Evolutionary conservation across 257 asterid genomes (phyloP), one percentile per base, ranked within the genome.

Genomic region (Apocynum venetum): DNA sequence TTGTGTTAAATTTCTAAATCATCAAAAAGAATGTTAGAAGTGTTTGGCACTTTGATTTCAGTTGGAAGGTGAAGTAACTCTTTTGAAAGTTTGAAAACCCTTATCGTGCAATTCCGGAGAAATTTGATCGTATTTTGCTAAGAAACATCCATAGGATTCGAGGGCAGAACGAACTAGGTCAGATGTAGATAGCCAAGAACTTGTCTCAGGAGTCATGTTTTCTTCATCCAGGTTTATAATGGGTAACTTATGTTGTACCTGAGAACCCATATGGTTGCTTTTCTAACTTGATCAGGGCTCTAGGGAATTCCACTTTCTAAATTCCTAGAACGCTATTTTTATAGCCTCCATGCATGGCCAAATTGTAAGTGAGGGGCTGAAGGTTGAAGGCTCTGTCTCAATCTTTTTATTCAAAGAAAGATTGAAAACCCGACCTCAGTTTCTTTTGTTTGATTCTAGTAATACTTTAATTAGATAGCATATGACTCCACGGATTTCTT

Each of bases 141-240:
- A 66, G 66, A 92, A 92, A 47, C 91, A 90, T 2, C 97, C 97
- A 73, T 89, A 85, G 4, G 83, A 80, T 90, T 92, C 97, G 1
- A 90, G 84, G 77, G 92, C 92, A 63, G 51, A 25, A 75, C 88
- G 85, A 46, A 89, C 86, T 35, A 81, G 81, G 82, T 85, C 80
- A 78, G 88, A 87, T 19, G 91, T 77, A 31, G 86, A 60, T 35
- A 74, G 66, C 91, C 90, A 87, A 71, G 80, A 80, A 69, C 47
- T 44, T 25, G 31, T 25, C 31, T 86, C 87, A 49, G 3, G 19
- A 7, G 14, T 51, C 87, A 80, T 47, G 41, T 85, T 82, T 71
- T 82, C 86, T 15, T 82, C 80, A 64, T 73, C 84, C 79, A 92
- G 89, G 71, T 92, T 87, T 72, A 91, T 80, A 14, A 87, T 79